Percentiles rank a stretch among this genome's conserved stretches.
phyloP scores from a whole-genome alignment of 768 basidiomycete species.

The Suillus placidus region DNA sequence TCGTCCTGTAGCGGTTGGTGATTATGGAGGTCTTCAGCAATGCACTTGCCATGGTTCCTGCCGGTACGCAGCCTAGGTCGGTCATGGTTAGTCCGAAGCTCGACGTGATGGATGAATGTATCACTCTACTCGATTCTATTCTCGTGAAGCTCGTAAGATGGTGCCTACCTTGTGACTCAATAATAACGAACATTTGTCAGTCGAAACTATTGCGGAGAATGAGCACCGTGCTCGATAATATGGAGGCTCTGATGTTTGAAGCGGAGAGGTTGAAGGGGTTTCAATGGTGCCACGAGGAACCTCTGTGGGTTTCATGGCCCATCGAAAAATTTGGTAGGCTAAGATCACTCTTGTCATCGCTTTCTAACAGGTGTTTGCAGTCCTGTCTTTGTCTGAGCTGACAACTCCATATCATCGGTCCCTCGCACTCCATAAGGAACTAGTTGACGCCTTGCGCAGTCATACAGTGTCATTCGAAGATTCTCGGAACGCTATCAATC shows the following conservation, averaged over 20 bases:
- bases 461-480: slow-evolving; percentile 73
- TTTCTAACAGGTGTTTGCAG: slow-evolving; percentile 36
- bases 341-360: not conserved
- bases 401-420: slow-evolving; percentile 70
- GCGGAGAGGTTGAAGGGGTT: slow-evolving; percentile 73
- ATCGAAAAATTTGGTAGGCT: slow-evolving; percentile 71
- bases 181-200: slow-evolving; percentile 38
- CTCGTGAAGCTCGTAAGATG: slow-evolving; percentile 65
- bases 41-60: slow-evolving; percentile 55
- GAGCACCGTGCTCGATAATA: slow-evolving; percentile 59
- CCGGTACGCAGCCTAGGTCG: slow-evolving; percentile 54
- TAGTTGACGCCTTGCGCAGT: slow-evolving; percentile 59
- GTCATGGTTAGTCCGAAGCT: slow-evolving; percentile 69
- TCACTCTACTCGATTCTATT: slow-evolving; percentile 60
- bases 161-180: not conserved
- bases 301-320: slow-evolving; percentile 83
- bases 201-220: slow-evolving; percentile 73
- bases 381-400: slow-evolving; percentile 55
- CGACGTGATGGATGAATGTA: slow-evolving; percentile 64
- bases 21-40: slow-evolving; percentile 49
- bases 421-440: slow-evolving; percentile 53
- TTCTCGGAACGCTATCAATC: slow-evolving; percentile 60
- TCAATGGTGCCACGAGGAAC: slow-evolving; percentile 69
- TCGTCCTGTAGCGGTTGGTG: not conserved
- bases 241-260: slow-evolving; percentile 68